Base-by-base conservation (phyloP, 352 stramenopile genomes). In the Proteromonas lacertae region DNA sequence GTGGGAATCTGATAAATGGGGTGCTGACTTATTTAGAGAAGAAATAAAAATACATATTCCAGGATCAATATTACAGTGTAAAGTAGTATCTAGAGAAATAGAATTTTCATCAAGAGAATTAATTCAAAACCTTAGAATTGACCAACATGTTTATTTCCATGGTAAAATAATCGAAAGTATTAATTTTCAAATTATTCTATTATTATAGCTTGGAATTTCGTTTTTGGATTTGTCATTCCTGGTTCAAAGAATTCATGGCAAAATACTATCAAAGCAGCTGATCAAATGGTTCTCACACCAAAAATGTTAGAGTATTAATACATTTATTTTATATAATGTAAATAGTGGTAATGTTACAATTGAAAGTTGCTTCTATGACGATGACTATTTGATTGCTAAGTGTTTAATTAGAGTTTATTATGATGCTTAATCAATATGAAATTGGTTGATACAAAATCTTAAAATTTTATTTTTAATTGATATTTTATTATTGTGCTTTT, bases 331-430 rank as follows among this genome's bases (percentile, higher is more conserved):
- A 36, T 56, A 69, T 0, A 56, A 75, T 16, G 28, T 59, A 14
- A 29, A 41, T 25, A 79, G 60, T 29, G 76, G 73, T 9, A 75
- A 87, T 35, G 57, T 90, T 25, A 79, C 65, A 26, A 87, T 92
- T 32, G 76, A 91, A 44, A 92, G 75, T 5, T 66, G 55, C n/a
- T 91, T 92, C 47, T 87, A 82, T 51, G 73, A 90, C 47, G 74
- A 62, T 22, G 52, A 76, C 31, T 45, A 53, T 22, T 47, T 69
- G 19, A 74, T 86, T 43, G 64, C 63, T 44, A 81, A 78, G 59
- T 81, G 66, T 20, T 59, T 80, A 42, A 78, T 86, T 43, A 66
- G 71, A 61, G 73, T 88, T 55, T 84, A 67, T 52, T 86, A 87
- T 53, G 65, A n/a, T n/a, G n/a, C n/a, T n/a, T n/a, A n/a, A n/a